Percentiles rank a stretch among this genome's conserved stretches.
Conservation (phyloP, 495 filamentous ascomycete species). For the Copromyces sp. region DNA sequence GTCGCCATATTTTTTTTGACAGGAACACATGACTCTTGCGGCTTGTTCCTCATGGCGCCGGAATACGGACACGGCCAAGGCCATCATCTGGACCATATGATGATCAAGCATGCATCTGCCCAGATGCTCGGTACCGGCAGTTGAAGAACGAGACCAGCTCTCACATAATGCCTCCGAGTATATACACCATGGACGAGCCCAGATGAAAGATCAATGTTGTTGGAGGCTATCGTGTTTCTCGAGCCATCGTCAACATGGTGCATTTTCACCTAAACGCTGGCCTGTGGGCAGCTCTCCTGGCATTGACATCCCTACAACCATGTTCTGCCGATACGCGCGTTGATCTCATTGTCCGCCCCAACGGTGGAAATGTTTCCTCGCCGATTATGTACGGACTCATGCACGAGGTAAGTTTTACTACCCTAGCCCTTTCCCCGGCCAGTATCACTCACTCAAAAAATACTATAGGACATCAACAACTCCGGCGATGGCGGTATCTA, state of each 20-base stretch:
- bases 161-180: not conserved
- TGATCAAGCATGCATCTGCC: not conserved
- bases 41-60: not conserved
- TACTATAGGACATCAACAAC: slow-evolving; percentile 55
- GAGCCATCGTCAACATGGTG: not conserved
- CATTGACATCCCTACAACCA: not conserved
- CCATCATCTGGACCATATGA: not conserved
- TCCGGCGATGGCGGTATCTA: slow-evolving; percentile 71
- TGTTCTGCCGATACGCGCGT: slow-evolving; percentile 9
- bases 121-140: not conserved
- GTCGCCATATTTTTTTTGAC: not conserved
- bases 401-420: slow-evolving; percentile 22
- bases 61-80: not conserved
- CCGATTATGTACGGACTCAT: slow-evolving; percentile 31
- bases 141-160: not conserved
- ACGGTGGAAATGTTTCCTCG: slow-evolving; percentile 27
- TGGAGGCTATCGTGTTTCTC: not conserved
- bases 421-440: not conserved
- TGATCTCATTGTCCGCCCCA: slow-evolving; percentile 22
- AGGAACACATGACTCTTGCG: not conserved
- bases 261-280: not conserved
- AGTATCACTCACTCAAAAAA: not conserved
- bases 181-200: not conserved
- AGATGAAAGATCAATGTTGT: not conserved
- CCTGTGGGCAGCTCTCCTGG: not conserved